These are phyloP conservation scores for Tephrocybe sp. DNA, from an alignment of 768 basidiomycete genomes.

Conservation along the genomic window DNA sequence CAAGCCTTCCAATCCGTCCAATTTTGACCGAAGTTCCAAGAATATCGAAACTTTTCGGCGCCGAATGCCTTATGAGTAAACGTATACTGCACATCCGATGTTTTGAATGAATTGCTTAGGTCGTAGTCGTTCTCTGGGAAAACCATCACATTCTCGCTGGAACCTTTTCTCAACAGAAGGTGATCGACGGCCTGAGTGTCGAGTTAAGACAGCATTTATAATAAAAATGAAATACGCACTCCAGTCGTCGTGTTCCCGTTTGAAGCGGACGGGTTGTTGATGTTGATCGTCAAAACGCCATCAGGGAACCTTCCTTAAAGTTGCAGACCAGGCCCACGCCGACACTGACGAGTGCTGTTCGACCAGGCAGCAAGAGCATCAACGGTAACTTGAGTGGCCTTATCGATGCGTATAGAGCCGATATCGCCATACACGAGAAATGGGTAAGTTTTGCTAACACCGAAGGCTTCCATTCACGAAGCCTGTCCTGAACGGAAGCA, in stretches of 20 bases:
- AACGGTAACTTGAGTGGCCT: constrained; percentile 87
- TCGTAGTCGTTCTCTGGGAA: constrained; percentile 84
- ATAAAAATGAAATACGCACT: not conserved
- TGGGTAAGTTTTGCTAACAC: constrained; percentile 74
- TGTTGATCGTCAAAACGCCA: constrained; percentile 71
- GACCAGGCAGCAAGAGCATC: constrained; percentile 78
- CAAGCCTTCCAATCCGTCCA: constrained; percentile 81
- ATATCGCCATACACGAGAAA: constrained; percentile 85
- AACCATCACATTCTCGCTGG: constrained; percentile 72
- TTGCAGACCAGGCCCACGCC: constrained; percentile 70
- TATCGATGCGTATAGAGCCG: constrained; percentile 90
- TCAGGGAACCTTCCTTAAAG: constrained; percentile 73
- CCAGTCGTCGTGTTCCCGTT: constrained; percentile 28
- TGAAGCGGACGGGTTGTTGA: constrained; percentile 51
- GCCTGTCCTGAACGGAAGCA: constrained; percentile 92
- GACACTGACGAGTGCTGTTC: constrained; percentile 71
- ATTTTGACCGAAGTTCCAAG: constrained; percentile 78
- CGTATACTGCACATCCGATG: constrained; percentile 59
- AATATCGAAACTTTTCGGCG: constrained; percentile 86
- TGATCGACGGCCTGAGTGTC: constrained; percentile 57
- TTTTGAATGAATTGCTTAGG: constrained; percentile 47
- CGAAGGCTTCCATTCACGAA: constrained; percentile 82
- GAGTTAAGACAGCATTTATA: constrained; percentile 1
- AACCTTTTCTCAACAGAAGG: constrained; percentile 77
- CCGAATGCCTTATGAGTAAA: constrained; percentile 82